phyloP scores from a whole-genome alignment of 176 grass and related monocot genomes.

The Triticum timopheevii region DNA sequence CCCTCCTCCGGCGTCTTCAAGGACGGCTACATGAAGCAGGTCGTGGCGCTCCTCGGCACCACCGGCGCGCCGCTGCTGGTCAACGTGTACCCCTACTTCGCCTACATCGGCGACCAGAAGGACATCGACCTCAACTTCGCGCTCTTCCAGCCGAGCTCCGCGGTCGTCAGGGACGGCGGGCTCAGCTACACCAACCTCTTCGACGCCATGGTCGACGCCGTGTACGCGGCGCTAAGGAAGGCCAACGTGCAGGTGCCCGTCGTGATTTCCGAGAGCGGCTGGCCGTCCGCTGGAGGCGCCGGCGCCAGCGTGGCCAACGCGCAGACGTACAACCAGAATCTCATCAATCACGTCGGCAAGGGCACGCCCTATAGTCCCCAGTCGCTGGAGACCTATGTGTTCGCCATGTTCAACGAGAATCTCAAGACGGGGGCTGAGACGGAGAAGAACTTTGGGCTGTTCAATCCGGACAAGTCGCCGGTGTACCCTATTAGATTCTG shows the following conservation, averaged over 20 bases:
- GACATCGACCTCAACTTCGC: neutral
- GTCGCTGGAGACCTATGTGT: constrained; percentile 65
- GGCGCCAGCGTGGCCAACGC: neutral
- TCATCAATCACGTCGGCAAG: neutral
- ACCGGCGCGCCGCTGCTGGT: neutral
- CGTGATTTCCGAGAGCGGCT: neutral
- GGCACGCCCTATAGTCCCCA: neutral
- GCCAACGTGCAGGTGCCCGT: neutral
- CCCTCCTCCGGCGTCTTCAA: neutral
- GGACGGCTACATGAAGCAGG: neutral
- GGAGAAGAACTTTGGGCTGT: neutral
- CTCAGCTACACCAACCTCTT: neutral
- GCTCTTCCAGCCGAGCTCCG: neutral
- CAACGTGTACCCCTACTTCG: neutral
- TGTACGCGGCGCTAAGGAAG: neutral
- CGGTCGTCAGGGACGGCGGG: neutral
- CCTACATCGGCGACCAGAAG: neutral
- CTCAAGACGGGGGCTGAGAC: neutral
- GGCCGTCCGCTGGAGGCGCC: neutral
- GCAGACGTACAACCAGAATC: neutral
- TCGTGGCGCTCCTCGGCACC: neutral
- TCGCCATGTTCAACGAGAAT: constrained; percentile 97
- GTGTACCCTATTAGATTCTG: neutral
- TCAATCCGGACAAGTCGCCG: neutral
- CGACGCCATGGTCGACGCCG: neutral